Evolutionary conservation across 2,329 filamentous ascomycete species (phyloP), one percentile per base, ranked within the genome.

Genomic region (Exophiala viscosa): DNA sequence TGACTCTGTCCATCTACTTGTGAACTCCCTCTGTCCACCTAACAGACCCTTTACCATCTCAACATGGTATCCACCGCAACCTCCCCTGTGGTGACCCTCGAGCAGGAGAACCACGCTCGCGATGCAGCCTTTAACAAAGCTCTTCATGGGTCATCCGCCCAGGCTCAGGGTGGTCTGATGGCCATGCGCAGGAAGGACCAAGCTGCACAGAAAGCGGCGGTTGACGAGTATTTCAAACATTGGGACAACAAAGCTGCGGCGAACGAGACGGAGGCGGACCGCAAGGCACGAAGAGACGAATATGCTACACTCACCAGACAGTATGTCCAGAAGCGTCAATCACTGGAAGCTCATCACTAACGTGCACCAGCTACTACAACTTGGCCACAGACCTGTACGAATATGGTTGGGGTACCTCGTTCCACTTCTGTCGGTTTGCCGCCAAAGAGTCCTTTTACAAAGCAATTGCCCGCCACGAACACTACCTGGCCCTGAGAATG

Each of bases 391-490:
- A 96, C 68, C 74, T 96, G 45, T 96, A 96, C 78, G 93, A 97
- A 77, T 93, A 96, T 65, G 93, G 91, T 65, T 99, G 93, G 91
- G 89, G 89, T 57, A 85, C 90, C 66, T 92, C 86, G 45, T 99
- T 99, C 81, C 92, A 99, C 76, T 97, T 99, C 81, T 95, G 89
- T 76, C 90, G 92, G 59, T 96, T 92, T 73, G 87, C 89, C 50
- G 77, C 85, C 63, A 87, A 87, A 68, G 93, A 99, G 76, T 77
- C 84, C 47, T 97, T 97, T 77, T 78, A 83, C 72, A 88, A 95
- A 74, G 91, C 91, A 57, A 92, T 97, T 73, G 89, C 91, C 61
- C 87, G 93, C 54, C 93, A 99, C 69, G 93, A 99, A 77, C 93
- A 99, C 79, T 97, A 96, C 76, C 86, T 99, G 28, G 93, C 93